phyloP scores from a whole-genome alignment of 176 grass and related monocot species.

The Ananas comosus region DNA sequence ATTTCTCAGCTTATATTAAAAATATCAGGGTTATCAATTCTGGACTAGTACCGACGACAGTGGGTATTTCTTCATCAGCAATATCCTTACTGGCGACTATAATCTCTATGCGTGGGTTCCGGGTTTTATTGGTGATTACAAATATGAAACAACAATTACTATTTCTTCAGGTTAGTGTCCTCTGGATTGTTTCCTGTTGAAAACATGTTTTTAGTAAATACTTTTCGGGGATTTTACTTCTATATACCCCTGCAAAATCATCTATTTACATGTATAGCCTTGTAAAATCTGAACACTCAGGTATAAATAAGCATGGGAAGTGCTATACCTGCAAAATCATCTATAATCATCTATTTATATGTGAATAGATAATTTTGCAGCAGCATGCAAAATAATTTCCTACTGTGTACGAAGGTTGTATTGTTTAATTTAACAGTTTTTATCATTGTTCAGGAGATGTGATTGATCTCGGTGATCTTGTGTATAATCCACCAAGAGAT shows the following conservation, averaged over 20 bases:
- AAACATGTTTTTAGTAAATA: neutral
- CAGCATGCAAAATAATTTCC: too few relatives aligned
- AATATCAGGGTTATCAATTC: constrained; percentile 70
- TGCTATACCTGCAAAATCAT: too few relatives aligned
- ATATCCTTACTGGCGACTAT: constrained; percentile 55
- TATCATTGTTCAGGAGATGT: constrained; percentile 33
- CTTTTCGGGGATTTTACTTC: too few relatives aligned
- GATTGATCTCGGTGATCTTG: constrained; percentile 55
- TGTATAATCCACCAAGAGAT: constrained; percentile 71
- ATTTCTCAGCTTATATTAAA: too few relatives aligned
- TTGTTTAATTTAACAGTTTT: neutral
- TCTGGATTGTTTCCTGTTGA: constrained; percentile 2
- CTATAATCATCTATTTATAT: too few relatives aligned
- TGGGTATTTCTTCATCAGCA: constrained; percentile 67
- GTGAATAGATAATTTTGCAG: too few relatives aligned
- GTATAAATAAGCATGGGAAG: too few relatives aligned
- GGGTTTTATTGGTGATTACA: constrained; percentile 88
- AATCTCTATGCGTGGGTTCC: constrained; percentile 70
- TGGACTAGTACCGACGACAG: constrained; percentile 60
- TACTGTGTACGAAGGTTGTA: too few relatives aligned
- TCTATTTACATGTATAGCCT: too few relatives aligned
- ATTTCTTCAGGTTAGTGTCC: constrained; percentile 47
- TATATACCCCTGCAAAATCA: too few relatives aligned
- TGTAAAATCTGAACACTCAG: too few relatives aligned
- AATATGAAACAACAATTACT: constrained; percentile 36